Evolutionary conservation across 768 basidiomycete species (phyloP).

Genomic region (Mycena kentingensis): DNA sequence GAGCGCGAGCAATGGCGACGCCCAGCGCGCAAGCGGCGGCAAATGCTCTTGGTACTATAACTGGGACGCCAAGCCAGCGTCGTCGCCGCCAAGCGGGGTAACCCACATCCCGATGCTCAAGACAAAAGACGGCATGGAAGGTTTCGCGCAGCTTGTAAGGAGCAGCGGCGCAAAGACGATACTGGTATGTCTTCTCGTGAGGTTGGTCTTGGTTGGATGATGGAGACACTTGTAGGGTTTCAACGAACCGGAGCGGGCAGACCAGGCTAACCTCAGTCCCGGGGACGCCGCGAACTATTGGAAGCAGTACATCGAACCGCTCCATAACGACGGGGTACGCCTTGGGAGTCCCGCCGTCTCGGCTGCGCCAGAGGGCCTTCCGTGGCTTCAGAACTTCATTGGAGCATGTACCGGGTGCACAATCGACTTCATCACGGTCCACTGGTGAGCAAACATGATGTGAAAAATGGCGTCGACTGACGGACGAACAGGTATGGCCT

Average conservation of each 20-base stretch:
- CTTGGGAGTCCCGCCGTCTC: slow-evolving; percentile 27
- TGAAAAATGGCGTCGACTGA: neutral
- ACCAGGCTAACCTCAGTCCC: slow-evolving; percentile 21
- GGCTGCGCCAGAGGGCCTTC: slow-evolving; percentile 18
- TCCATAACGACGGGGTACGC: slow-evolving; percentile 21
- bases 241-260: slow-evolving; percentile 24
- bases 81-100: too few species aligned
- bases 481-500: slow-evolving; percentile 30
- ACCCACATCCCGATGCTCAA: too few species aligned
- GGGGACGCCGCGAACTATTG: slow-evolving; percentile 23
- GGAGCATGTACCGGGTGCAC: slow-evolving; percentile 22
- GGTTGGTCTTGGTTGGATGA: too few species aligned
- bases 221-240: slow-evolving; percentile 16
- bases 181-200: too few species aligned
- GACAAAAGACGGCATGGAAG: too few species aligned
- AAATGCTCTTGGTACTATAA: too few species aligned
- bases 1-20: too few species aligned
- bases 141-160: too few species aligned
- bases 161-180: too few species aligned
- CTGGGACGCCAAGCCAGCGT: too few species aligned
- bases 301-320: slow-evolving; percentile 27
- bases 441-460: slow-evolving; percentile 36
- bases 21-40: too few species aligned
- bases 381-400: slow-evolving; percentile 25
- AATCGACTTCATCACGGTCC: slow-evolving; percentile 25